Evolutionary conservation across 176 grass and related monocot species (phyloP).

Genomic region (Themeda triandra): DNA sequence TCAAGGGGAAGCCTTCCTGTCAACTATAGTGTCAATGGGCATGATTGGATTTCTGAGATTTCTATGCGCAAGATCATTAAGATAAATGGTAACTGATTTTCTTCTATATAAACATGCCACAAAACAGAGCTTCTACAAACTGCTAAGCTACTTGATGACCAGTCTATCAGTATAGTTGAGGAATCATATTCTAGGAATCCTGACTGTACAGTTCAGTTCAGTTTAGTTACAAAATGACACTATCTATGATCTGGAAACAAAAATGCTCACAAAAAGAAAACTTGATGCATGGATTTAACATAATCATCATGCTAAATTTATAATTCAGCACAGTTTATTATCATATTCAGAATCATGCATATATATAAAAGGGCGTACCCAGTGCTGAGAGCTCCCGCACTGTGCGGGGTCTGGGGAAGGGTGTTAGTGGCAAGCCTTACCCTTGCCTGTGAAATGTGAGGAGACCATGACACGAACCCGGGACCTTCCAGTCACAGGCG

Average conservation of each 20-base stretch:
- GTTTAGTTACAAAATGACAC: background rate
- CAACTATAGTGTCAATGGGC: background rate
- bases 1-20: background rate
- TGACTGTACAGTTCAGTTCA: background rate
- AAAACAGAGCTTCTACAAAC: background rate
- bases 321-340: background rate
- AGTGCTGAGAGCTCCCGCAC: no score
- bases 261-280: background rate
- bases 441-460: no score
- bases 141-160: background rate
- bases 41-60: slow-evolving; percentile 3
- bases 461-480: no score
- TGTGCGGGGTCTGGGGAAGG: no score
- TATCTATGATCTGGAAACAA: background rate
- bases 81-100: background rate
- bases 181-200: background rate
- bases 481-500: no score
- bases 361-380: no score
- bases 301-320: background rate
- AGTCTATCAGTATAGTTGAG: background rate
- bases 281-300: background rate
- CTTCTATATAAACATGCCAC: background rate
- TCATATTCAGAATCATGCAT: background rate
- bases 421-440: no score
- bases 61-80: background rate